These are phyloP conservation scores for Trypanosoma theileri DNA, from an alignment of 208 protist genomes.

Conservation along the genomic window DNA sequence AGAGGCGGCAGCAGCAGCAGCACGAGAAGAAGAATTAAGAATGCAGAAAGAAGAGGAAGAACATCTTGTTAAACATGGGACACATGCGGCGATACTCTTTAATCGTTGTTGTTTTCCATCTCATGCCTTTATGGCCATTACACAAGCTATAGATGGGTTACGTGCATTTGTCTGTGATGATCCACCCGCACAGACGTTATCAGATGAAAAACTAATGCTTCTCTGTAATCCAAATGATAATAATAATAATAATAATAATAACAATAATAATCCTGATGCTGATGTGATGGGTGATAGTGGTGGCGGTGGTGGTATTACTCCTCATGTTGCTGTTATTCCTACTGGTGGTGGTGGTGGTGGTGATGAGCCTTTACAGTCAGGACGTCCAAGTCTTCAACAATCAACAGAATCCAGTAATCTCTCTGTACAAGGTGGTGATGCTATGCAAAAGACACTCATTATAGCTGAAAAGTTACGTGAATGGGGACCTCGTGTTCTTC, in stretches of 20 bases:
- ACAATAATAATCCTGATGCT: neutral
- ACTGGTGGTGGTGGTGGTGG: neutral
- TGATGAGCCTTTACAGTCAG: neutral
- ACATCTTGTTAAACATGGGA: conserved; percentile 18
- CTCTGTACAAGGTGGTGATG: neutral
- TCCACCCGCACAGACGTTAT: conserved; percentile 11
- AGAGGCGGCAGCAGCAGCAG: neutral
- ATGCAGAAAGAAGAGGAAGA: conserved; percentile 16
- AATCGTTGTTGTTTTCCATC: conserved; percentile 31
- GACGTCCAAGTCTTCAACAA: neutral
- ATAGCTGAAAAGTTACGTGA: conserved; percentile 6
- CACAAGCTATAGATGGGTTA: conserved; percentile 22
- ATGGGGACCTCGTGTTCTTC: conserved; percentile 30
- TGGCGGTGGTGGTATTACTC: neutral
- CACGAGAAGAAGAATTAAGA: neutral
- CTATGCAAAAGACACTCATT: neutral
- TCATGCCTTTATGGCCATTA: conserved; percentile 19
- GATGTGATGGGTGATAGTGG: neutral
- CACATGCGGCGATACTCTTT: conserved; percentile 20
- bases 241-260: neutral
- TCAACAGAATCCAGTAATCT: neutral
- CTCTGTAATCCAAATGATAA: neutral
- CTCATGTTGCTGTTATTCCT: too few relatives aligned
- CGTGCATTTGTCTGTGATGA: conserved; percentile 31
- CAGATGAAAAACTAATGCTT: conserved; percentile 9